A percentile compares a stretch with the other conserved stretches of the same genome.
Conservation (phyloP, 129 eudicot species). For the Solidago caesia region DNA sequence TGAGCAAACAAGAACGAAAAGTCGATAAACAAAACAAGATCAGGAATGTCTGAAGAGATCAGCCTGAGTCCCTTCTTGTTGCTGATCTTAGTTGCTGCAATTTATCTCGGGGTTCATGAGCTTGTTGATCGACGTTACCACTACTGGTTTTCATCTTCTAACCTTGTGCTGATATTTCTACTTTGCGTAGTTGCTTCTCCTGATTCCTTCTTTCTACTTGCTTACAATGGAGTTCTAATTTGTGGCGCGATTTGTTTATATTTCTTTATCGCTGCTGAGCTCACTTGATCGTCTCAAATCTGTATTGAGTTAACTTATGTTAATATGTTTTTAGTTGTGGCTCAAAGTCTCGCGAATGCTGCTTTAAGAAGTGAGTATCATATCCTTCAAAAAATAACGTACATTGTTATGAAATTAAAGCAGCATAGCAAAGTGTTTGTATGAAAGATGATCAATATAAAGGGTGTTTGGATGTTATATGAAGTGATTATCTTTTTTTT, state of each 20-base stretch:
- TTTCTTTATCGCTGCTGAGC: slow-evolving; percentile 22
- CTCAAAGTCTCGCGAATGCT: background rate
- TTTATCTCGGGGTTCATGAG: slow-evolving; percentile 31
- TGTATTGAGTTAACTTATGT: background rate
- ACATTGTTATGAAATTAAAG: no score
- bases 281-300: slow-evolving; percentile 13
- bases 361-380: no score
- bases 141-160: slow-evolving; percentile 19
- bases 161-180: slow-evolving; percentile 20
- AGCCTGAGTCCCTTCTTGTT: slow-evolving; percentile 14
- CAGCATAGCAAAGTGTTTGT: no score
- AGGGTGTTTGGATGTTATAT: no score
- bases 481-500: no score
- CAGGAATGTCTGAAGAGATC: slow-evolving; percentile 29
- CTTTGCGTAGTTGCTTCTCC: slow-evolving; percentile 21
- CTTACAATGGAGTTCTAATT: slow-evolving; percentile 25
- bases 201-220: slow-evolving; percentile 14
- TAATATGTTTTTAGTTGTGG: background rate
- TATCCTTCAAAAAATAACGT: no score
- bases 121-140: slow-evolving; percentile 7
- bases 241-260: slow-evolving; percentile 28
- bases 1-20: background rate
- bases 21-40: background rate
- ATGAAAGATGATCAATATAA: no score
- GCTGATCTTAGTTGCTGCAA: slow-evolving; percentile 2